Evolutionary conservation across 495 filamentous ascomycete species (phyloP).

Genomic region (Aspergillus affinis): DNA sequence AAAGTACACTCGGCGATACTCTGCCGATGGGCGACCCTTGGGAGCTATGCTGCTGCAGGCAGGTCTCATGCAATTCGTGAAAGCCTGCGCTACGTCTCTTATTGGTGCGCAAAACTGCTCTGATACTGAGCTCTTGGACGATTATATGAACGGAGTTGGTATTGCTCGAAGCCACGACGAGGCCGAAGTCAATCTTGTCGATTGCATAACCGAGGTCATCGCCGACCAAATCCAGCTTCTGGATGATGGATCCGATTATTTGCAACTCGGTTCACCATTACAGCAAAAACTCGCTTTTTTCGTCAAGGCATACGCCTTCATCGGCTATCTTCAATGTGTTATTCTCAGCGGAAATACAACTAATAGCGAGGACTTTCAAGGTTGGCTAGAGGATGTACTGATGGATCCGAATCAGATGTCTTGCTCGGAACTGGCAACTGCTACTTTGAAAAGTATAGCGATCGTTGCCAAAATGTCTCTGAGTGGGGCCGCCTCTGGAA

Average conservation of each 20-base stretch:
- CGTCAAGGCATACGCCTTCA: slow-evolving; percentile 78
- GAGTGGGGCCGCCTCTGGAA: slow-evolving; percentile 69
- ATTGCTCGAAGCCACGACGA: slow-evolving; percentile 50
- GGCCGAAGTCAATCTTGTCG: slow-evolving; percentile 49
- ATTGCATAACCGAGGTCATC: slow-evolving; percentile 71
- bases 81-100: slow-evolving; percentile 72
- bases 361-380: slow-evolving; percentile 75
- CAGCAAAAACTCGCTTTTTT: slow-evolving; percentile 85
- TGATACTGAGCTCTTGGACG: slow-evolving; percentile 67
- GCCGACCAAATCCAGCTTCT: slow-evolving; percentile 78
- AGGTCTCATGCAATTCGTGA: slow-evolving; percentile 80
- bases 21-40: slow-evolving; percentile 71
- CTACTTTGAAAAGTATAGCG: slow-evolving; percentile 77
- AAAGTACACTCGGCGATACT: slow-evolving; percentile 77
- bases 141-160: slow-evolving; percentile 59
- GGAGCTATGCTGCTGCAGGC: slow-evolving; percentile 91
- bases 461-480: slow-evolving; percentile 73
- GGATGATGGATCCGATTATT: slow-evolving; percentile 87
- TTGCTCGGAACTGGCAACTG: slow-evolving; percentile 67
- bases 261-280: slow-evolving; percentile 78
- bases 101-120: slow-evolving; percentile 58
- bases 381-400: slow-evolving; percentile 81
- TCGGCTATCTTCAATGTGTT: slow-evolving; percentile 80
- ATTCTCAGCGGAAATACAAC: slow-evolving; percentile 75
- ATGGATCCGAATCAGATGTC: slow-evolving; percentile 78